Conservation (phyloP, 176 grass and related monocot species). For the Stipa capillata region DNA sequence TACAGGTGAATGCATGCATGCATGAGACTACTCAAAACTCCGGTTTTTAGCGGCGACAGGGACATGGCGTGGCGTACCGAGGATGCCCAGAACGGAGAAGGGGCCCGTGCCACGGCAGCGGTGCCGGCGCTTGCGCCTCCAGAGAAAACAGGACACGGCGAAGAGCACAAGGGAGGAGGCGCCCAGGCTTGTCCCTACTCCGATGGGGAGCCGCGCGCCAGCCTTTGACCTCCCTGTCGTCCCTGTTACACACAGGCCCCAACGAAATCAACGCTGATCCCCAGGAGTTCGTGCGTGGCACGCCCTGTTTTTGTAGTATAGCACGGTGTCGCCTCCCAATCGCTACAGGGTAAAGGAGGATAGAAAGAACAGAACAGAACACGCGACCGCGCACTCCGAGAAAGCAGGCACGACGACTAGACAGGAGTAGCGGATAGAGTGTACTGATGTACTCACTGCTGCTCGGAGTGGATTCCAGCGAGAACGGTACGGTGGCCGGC, state of each 20-base stretch:
- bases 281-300: neutral
- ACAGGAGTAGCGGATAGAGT: neutral
- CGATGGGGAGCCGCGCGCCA: slow-evolving; percentile 41
- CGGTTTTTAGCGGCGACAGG: neutral
- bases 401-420: neutral
- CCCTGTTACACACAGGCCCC: neutral
- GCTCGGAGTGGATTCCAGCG: slow-evolving; percentile 54
- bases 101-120: neutral
- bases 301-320: neutral
- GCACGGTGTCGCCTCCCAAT: neutral
- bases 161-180: slow-evolving; percentile 61
- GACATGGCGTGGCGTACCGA: slow-evolving; percentile 31
- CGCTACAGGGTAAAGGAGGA: neutral
- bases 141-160: slow-evolving; percentile 49
- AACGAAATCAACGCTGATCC: slow-evolving; percentile 16
- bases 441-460: slow-evolving; percentile 41
- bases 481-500: slow-evolving; percentile 46
- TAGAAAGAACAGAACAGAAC: neutral
- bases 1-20: neutral
- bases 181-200: slow-evolving; percentile 64
- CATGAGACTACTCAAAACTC: neutral
- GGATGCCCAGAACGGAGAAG: slow-evolving; percentile 55
- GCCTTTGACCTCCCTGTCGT: slow-evolving; percentile 54
- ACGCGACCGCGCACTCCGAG: neutral
- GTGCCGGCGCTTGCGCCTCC: slow-evolving; percentile 45